These are phyloP conservation scores for Nemania bipapillata DNA, from an alignment of 2,329 filamentous ascomycete genomes.

Conservation along the genomic window DNA sequence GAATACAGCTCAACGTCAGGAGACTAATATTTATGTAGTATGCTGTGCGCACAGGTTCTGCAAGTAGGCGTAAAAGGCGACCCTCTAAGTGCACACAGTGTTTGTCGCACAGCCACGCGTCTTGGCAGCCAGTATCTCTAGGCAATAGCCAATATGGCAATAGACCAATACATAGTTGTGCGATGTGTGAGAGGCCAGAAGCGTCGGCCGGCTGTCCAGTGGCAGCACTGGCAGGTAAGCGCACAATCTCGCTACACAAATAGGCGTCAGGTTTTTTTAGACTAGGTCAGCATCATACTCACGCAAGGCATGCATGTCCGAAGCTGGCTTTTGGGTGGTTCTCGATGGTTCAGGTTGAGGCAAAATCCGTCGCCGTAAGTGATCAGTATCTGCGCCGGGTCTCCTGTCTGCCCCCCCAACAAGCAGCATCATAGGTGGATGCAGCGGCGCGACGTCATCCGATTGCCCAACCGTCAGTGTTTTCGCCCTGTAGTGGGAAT, in stretches of 20 bases:
- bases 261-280: neutral
- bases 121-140: no score
- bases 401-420: constrained; percentile 5
- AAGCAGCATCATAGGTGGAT: constrained; percentile 27
- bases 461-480: constrained; percentile 39
- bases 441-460: constrained; percentile 38
- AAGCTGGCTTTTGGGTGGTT: constrained; percentile 27
- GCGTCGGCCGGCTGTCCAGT: no score
- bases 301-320: constrained; percentile 31
- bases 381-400: constrained; percentile 5
- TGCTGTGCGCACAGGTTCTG: constrained; percentile 21
- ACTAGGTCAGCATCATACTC: constrained; percentile 26
- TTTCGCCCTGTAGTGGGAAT: constrained; percentile 15
- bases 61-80: constrained; percentile 5
- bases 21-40: neutral
- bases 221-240: neutral
- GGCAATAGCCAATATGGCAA: no score
- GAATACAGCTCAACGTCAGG: constrained; percentile 3
- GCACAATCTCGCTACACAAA: constrained; percentile 31
- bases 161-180: constrained; percentile 9
- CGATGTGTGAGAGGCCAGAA: constrained; percentile 31
- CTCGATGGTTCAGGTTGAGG: constrained; percentile 29
- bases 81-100: constrained; percentile 16
- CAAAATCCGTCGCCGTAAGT: constrained; percentile 24
- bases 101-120: constrained; percentile 27